A percentile compares a stretch with the other conserved stretches of the same genome.
Conservation (phyloP, 495 filamentous ascomycete species). For the Evansstolkia leycettana region DNA sequence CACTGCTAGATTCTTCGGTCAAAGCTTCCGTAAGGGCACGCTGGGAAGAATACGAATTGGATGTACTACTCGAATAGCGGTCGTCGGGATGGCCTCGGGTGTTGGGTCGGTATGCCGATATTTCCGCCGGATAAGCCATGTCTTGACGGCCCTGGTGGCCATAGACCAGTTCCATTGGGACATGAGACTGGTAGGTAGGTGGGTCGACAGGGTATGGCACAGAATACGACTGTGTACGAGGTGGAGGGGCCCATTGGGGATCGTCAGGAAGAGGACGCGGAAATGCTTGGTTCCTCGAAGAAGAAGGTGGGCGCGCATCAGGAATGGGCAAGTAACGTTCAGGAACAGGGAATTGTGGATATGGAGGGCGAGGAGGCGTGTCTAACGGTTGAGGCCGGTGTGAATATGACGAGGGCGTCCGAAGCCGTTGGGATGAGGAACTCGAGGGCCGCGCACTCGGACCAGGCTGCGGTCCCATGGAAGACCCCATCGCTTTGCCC, state of each 20-base stretch:
- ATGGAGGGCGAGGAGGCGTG: slow-evolving; percentile 22
- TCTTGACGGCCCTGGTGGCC: slow-evolving; percentile 7
- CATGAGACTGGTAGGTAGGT: slow-evolving; percentile 15
- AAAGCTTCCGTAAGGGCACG: slow-evolving; percentile 9
- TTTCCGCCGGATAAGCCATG: slow-evolving; percentile 4
- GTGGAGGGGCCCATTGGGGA: slow-evolving; percentile 27
- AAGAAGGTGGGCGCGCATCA: slow-evolving; percentile 7
- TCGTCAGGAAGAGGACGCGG: slow-evolving; percentile 32
- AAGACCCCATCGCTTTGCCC: slow-evolving; percentile 8
- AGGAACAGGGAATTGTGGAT: slow-evolving; percentile 19
- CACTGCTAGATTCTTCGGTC: slow-evolving; percentile 8
- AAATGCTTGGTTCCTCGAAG: slow-evolving; percentile 14
- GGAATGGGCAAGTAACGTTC: slow-evolving; percentile 5
- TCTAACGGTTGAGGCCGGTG: slow-evolving; percentile 21
- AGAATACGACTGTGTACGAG: slow-evolving; percentile 24
- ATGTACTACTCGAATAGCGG: slow-evolving; percentile 7
- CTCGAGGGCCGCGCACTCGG: slow-evolving; percentile 11
- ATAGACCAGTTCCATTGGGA: slow-evolving; percentile 19
- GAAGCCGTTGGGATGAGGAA: slow-evolving; percentile 23
- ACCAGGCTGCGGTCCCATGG: slow-evolving; percentile 6
- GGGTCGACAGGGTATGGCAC: slow-evolving; percentile 19
- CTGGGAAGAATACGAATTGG: slow-evolving; percentile 6
- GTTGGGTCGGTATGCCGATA: neutral
- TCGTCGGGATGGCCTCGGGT: slow-evolving; percentile 9
- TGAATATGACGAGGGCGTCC: slow-evolving; percentile 28